A percentile compares a stretch with the other conserved stretches of the same genome.
phyloP scores from a whole-genome alignment of 2,329 filamentous ascomycete species.

The Cytospora piceae region DNA sequence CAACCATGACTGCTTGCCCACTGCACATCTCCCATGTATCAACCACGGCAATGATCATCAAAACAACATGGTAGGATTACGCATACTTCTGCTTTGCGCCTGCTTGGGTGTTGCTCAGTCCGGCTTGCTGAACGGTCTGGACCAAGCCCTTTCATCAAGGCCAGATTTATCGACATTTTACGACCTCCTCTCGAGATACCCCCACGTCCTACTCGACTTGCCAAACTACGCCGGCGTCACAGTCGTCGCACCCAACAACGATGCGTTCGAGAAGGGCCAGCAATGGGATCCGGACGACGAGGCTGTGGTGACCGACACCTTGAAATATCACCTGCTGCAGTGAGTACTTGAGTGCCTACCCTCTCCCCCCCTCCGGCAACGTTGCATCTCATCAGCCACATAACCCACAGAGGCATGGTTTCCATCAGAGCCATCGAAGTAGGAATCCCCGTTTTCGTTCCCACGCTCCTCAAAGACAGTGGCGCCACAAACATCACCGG shows the following conservation, averaged over 20 bases:
- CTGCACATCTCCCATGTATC: too few species aligned
- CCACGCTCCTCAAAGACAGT: constrained; percentile 48
- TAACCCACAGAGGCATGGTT: constrained; percentile 52
- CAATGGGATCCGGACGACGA: constrained; percentile 49
- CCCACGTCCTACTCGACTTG: constrained; percentile 48
- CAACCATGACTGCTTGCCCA: too few species aligned
- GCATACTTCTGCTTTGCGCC: too few species aligned
- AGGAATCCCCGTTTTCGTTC: constrained; percentile 45
- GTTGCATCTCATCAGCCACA: constrained; percentile 51
- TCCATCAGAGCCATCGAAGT: constrained; percentile 36
- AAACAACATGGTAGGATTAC: too few species aligned
- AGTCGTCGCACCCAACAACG: constrained; percentile 64
- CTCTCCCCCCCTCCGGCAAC: constrained; percentile 43
- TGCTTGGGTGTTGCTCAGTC: neutral
- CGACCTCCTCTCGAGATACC: constrained; percentile 37
- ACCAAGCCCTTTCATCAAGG: neutral
- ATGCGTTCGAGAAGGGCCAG: constrained; percentile 58
- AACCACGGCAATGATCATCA: too few species aligned
- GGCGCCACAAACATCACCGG: constrained; percentile 53
- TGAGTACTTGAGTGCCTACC: constrained; percentile 35
- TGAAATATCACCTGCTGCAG: constrained; percentile 67
- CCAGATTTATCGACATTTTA: neutral
- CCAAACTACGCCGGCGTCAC: constrained; percentile 50
- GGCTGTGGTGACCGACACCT: constrained; percentile 54
- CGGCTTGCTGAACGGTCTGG: neutral